Conservation (phyloP, 2,329 filamentous ascomycete species). For the Pestalotiopsis sp. region DNA sequence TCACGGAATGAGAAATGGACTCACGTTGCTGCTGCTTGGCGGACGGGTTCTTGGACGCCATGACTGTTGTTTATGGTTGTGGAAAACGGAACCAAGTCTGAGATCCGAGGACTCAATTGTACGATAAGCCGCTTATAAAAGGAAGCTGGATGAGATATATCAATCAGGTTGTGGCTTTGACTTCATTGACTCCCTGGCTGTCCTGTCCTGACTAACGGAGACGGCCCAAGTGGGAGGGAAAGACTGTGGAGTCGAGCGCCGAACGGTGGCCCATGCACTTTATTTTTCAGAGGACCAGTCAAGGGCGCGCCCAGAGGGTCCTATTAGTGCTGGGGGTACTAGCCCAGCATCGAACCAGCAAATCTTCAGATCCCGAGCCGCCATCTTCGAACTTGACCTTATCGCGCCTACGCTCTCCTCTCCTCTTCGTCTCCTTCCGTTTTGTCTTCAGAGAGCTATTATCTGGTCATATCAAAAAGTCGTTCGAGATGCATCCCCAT, state of each 20-base stretch:
- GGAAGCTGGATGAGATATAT: neutral
- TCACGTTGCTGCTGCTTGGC: constrained; percentile 75
- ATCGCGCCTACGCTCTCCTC: neutral
- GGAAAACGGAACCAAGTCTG: neutral
- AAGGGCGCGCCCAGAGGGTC: neutral
- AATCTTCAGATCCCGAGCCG: constrained; percentile 1
- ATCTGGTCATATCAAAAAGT: neutral
- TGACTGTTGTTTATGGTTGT: constrained; percentile 21
- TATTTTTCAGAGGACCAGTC: neutral
- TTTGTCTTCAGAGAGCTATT: neutral
- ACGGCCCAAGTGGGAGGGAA: neutral
- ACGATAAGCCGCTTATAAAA: neutral
- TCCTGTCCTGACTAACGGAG: neutral
- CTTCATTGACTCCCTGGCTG: neutral
- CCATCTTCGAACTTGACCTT: neutral
- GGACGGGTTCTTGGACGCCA: constrained; percentile 53
- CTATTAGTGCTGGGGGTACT: neutral
- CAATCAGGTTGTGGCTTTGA: neutral
- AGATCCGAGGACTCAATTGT: neutral
- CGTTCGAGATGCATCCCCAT: constrained; percentile 88
- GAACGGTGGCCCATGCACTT: constrained; percentile 7
- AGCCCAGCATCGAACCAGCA: neutral
- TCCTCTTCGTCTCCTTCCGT: neutral
- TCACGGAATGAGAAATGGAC: constrained; percentile 8
- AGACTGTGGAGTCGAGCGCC: neutral